phyloP scores from a whole-genome alignment of 75 land plant species.

The Picea glauca region DNA sequence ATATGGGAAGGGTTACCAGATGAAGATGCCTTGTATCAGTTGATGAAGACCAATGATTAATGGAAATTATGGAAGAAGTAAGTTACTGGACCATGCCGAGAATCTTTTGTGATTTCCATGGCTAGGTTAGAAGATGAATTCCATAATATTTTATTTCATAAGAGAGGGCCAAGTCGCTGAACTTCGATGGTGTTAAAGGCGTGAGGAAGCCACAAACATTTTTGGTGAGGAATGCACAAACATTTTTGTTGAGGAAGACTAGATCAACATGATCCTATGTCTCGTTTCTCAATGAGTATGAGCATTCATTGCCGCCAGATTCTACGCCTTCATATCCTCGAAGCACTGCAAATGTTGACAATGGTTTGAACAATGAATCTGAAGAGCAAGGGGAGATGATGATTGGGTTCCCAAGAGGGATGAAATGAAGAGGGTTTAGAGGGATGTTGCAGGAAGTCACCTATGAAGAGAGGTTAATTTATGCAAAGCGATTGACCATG shows the following conservation, averaged over 20 bases:
- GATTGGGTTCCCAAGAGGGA: neutral
- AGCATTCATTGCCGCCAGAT: neutral
- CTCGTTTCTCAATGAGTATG: neutral
- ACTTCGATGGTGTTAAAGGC: neutral
- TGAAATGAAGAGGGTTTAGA: neutral
- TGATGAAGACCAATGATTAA: too few species aligned
- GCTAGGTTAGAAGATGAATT: too few species aligned
- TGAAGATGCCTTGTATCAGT: too few species aligned
- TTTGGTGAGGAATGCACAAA: neutral
- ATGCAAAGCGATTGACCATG: too few species aligned
- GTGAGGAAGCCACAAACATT: slow-evolving; percentile 1
- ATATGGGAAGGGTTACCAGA: too few species aligned
- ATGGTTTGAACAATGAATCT: neutral
- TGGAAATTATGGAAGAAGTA: too few species aligned
- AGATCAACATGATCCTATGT: neutral
- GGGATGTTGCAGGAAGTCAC: neutral
- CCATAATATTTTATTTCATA: too few species aligned
- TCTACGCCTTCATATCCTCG: neutral
- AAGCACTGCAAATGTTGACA: neutral
- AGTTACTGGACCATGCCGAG: too few species aligned
- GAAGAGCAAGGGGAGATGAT: neutral
- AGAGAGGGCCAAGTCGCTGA: neutral
- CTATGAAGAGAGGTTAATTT: too few species aligned
- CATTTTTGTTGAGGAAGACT: neutral
- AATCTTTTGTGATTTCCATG: too few species aligned